Percentiles rank a stretch among this genome's conserved stretches.
Evolutionary conservation across 495 filamentous ascomycete genomes (phyloP).

Genomic region (Cercophora newfieldiana): DNA sequence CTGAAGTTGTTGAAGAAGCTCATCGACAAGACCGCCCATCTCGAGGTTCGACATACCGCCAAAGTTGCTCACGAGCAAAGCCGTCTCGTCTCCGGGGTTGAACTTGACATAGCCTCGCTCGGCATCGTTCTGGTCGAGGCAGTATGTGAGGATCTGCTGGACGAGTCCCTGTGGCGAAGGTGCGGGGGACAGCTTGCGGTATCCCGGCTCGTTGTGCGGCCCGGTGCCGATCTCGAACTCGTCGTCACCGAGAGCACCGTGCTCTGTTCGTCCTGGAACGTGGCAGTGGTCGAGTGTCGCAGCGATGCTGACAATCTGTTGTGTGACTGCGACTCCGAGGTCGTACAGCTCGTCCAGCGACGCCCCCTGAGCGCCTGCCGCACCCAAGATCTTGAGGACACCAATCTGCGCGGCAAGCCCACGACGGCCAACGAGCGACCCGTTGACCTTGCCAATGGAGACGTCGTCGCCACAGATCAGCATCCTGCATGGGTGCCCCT

Average conservation of each 20-base stretch:
- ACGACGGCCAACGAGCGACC: conserved; percentile 56
- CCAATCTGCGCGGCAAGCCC: conserved; percentile 57
- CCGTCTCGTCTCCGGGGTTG: conserved; percentile 52
- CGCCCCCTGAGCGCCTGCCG: conserved; percentile 44
- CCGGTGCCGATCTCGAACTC: conserved; percentile 60
- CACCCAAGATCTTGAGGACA: conserved; percentile 43
- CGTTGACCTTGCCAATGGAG: conserved; percentile 56
- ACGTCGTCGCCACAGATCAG: conserved; percentile 63
- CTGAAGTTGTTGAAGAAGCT: conserved; percentile 52
- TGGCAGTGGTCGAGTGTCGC: conserved; percentile 64
- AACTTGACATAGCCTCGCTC: conserved; percentile 61
- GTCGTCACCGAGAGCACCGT: conserved; percentile 48
- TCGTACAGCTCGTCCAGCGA: conserved; percentile 57
- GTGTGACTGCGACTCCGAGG: conserved; percentile 54
- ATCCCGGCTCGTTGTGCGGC: conserved; percentile 63
- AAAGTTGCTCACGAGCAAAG: conserved; percentile 62
- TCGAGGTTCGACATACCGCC: conserved; percentile 64
- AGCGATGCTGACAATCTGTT: conserved; percentile 59
- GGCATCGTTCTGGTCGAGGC: conserved; percentile 55
- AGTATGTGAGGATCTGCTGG: conserved; percentile 52
- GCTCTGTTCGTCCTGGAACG: conserved; percentile 59
- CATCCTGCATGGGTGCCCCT: conserved; percentile 54
- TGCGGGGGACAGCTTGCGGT: conserved; percentile 55
- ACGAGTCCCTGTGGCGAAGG: conserved; percentile 56
- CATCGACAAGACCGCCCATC: conserved; percentile 56